Conservation (phyloP, 1,284 basidiomycete species). For the Pyrrhoderma noxium region DNA sequence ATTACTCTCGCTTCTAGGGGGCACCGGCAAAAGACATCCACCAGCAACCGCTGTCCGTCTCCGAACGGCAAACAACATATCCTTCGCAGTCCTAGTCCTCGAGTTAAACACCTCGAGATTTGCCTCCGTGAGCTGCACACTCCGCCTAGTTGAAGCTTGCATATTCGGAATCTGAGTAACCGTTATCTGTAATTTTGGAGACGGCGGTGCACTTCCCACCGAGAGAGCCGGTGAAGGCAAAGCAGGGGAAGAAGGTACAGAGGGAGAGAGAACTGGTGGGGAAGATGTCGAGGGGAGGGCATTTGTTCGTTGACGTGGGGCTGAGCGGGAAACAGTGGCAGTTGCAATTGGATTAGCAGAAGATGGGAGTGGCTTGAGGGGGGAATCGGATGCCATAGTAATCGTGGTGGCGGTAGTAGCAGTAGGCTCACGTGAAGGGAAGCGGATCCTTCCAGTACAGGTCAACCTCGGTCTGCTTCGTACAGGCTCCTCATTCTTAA, state of each 20-base stretch:
- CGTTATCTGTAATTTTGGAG: slow-evolving; percentile 40
- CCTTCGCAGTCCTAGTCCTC: slow-evolving; percentile 45
- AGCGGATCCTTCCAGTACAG: slow-evolving; percentile 42
- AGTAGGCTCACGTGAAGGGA: slow-evolving; percentile 31
- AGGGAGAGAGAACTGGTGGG: neutral
- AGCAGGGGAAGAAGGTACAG: slow-evolving; percentile 20
- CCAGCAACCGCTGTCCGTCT: slow-evolving; percentile 40
- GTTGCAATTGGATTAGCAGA: too few species aligned
- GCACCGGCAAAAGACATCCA: too few species aligned
- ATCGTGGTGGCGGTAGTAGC: slow-evolving; percentile 18
- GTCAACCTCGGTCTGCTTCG: slow-evolving; percentile 1
- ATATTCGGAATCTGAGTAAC: slow-evolving; percentile 41
- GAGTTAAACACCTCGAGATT: slow-evolving; percentile 46
- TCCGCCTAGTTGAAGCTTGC: slow-evolving; percentile 23
- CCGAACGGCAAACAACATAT: slow-evolving; percentile 58
- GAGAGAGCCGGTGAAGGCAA: slow-evolving; percentile 15
- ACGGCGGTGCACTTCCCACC: slow-evolving; percentile 11
- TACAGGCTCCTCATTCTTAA: slow-evolving; percentile 26
- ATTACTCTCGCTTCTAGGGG: too few species aligned
- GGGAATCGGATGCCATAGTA: neutral
- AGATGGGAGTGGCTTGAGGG: slow-evolving; percentile 19
- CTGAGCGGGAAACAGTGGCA: too few species aligned
- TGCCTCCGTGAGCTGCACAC: slow-evolving; percentile 43
- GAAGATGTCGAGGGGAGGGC: too few species aligned
- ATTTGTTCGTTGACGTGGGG: slow-evolving; percentile 25